Conservation (phyloP, 208 protist genomes). For the Endotrypanum monterogeii region DNA sequence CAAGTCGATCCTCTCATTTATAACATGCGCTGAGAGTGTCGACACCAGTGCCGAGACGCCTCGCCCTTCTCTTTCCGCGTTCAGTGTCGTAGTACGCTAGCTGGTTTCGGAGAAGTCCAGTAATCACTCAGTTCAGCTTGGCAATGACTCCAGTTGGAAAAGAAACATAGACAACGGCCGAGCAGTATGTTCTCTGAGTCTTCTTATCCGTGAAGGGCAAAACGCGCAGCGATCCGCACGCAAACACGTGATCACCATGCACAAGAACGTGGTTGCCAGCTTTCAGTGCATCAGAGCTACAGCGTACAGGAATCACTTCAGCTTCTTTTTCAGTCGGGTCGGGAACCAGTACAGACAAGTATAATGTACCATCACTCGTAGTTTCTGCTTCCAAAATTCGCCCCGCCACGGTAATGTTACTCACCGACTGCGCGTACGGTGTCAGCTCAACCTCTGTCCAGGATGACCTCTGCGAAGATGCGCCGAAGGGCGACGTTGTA, state of each 20-base stretch:
- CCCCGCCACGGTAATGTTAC: constrained; percentile 69
- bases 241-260: constrained; percentile 58
- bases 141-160: constrained; percentile 24
- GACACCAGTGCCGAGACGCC: background rate
- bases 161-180: constrained; percentile 65
- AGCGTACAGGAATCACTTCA: constrained; percentile 67
- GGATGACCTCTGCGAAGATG: constrained; percentile 16
- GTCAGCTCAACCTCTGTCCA: constrained; percentile 80
- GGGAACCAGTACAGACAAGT: constrained; percentile 62
- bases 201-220: constrained; percentile 52
- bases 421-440: constrained; percentile 68
- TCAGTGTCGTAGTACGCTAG: background rate
- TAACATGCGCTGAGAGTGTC: background rate
- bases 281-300: constrained; percentile 26
- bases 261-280: constrained; percentile 21
- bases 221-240: constrained; percentile 63
- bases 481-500: constrained; percentile 78
- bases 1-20: background rate
- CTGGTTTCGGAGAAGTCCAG: background rate
- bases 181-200: constrained; percentile 54
- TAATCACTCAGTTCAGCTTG: constrained; percentile 7
- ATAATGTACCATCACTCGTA: constrained; percentile 26
- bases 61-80: background rate
- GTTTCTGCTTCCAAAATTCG: constrained; percentile 47
- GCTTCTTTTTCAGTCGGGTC: constrained; percentile 26